Percentiles rank a stretch among this genome's conserved stretches.
Evolutionary conservation across 108 stramenopile genomes (phyloP).

Genomic region (Nitzschia putrida): DNA sequence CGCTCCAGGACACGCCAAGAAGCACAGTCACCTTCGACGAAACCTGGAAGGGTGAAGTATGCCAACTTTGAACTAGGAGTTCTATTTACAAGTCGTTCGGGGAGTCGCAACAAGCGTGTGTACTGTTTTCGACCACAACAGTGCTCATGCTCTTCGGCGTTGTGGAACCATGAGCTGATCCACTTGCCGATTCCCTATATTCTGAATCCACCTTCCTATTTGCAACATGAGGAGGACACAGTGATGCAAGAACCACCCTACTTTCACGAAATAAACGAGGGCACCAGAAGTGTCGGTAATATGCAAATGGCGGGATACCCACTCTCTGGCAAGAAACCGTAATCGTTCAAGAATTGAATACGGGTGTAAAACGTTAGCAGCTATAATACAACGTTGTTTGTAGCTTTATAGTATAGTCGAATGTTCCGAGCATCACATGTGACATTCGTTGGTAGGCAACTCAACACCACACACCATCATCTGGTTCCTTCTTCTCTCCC

Average conservation of each 20-base stretch:
- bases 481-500: neutral
- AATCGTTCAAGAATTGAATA: neutral
- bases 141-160: slow-evolving; percentile 21
- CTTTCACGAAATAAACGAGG: slow-evolving; percentile 63
- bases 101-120: slow-evolving; percentile 31
- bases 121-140: slow-evolving; percentile 61
- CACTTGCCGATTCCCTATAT: slow-evolving; percentile 77
- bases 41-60: slow-evolving; percentile 41
- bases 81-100: slow-evolving; percentile 55
- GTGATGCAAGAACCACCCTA: slow-evolving; percentile 64
- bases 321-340: neutral
- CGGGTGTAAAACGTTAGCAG: neutral
- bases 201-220: slow-evolving; percentile 56
- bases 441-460: neutral
- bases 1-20: slow-evolving; percentile 21
- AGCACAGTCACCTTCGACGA: slow-evolving; percentile 25
- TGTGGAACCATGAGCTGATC: slow-evolving; percentile 30
- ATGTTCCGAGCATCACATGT: too few species aligned
- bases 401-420: too few species aligned
- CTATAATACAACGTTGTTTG: neutral
- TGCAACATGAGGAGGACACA: slow-evolving; percentile 51
- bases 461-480: neutral
- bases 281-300: slow-evolving; percentile 55
- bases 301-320: slow-evolving; percentile 54
- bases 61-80: slow-evolving; percentile 86